Evolutionary conservation across 2,329 filamentous ascomycete species (phyloP), one percentile per base, ranked within the genome.

Genomic region (Fonsecaea multimorphosa): DNA sequence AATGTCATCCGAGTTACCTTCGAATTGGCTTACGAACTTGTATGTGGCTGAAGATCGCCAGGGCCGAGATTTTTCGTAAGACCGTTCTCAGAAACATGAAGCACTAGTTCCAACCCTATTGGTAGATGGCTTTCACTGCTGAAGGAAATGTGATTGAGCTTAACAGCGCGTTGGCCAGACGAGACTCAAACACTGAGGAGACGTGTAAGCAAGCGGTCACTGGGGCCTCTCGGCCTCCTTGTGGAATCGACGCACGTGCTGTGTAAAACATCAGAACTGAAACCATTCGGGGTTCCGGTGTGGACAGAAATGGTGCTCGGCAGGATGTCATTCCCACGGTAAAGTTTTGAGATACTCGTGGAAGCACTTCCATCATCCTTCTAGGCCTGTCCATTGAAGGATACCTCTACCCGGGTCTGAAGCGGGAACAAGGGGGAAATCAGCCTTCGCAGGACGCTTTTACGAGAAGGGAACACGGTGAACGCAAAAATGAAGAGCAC

Each of bases 171-270:
- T 14, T 11, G 9, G 34, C 14, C 14, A 40, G 38, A n/a, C n/a
- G 16, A n/a, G n/a, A 40, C 14, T 16, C 38, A 40, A 40, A 7
- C 44, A 24, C 44, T 24, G 44, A 24, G 11, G 11, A 24, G 44
- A 24, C 44, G 16, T 40, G 38, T 56, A 56, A 56, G 53, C 53
- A 56, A 9, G 24, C 22, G 53, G 8, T 36, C 53, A 38, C 12
- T 8, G 29, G 22, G 6, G 31, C 31, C 31, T 32, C 8, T 22
- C 11, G 53, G 14, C n/a, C 27, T 56, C n/a, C 4, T 56, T 56
- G 29, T 12, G 53, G 53, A 36, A 56, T 38, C 8, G n/a, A 22
- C 31, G 31, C 53, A 56, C 53, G 53, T 56, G 53, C 31, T 56
- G 53, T 34, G 7, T 22, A 22, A 56, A 38, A 56, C 31, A 34